Conservation (phyloP, 164 flowering plant genomes). For the Magnolia changhungtana region DNA sequence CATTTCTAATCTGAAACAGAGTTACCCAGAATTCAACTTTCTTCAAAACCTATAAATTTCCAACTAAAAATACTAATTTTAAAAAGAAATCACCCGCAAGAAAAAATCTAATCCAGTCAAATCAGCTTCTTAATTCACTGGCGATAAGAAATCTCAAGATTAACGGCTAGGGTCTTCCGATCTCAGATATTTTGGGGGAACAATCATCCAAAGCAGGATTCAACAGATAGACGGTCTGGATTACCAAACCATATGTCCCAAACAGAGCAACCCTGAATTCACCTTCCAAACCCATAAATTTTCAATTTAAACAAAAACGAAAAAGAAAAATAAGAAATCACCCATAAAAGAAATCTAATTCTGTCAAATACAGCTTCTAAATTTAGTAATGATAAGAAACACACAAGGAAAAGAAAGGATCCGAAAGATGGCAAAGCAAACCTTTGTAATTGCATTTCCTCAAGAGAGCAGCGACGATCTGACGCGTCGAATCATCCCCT, state of each 20-base stretch:
- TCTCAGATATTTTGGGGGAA: no score
- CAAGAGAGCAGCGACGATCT: slow-evolving; percentile 73
- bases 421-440: slow-evolving; percentile 7
- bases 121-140: neutral
- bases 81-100: neutral
- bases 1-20: no score
- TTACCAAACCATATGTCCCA: no score
- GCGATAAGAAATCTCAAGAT: no score
- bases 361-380: neutral
- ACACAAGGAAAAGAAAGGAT: neutral
- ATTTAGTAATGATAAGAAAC: neutral
- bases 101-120: neutral
- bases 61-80: no score
- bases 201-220: no score
- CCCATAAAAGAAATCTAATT: neutral
- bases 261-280: no score
- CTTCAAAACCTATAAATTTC: no score
- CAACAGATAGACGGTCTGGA: no score
- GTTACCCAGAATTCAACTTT: no score
- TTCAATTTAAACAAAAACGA: neutral
- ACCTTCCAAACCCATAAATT: no score
- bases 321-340: neutral
- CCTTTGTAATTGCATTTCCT: slow-evolving; percentile 83
- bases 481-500: slow-evolving; percentile 84
- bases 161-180: no score